Evolutionary conservation across 148 eudicot species (phyloP).

Genomic region (Chenopodium suecicum): DNA sequence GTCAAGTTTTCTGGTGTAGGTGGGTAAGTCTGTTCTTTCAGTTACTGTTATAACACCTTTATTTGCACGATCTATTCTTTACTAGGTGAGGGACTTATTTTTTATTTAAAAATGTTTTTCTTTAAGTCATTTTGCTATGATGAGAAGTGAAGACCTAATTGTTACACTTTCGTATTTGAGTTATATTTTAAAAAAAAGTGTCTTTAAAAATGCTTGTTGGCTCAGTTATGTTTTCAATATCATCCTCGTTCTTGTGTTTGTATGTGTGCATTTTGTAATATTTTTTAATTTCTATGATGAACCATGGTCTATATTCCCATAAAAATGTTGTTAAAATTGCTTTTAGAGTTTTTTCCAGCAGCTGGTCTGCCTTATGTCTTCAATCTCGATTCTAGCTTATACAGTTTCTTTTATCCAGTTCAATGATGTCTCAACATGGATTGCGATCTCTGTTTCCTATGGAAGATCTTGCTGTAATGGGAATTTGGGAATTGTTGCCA

Average conservation of each 20-base stretch:
- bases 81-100: neutral
- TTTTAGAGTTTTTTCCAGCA: neutral
- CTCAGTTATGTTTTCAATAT: neutral
- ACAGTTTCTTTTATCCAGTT: constrained; percentile 35
- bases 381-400: neutral
- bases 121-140: neutral
- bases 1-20: constrained; percentile 82
- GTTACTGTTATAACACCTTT: neutral
- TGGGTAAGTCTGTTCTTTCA: constrained; percentile 47
- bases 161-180: neutral
- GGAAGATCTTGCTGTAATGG: constrained; percentile 96
- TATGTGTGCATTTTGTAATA: neutral
- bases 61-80: neutral
- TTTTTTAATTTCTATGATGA: neutral
- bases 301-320: neutral
- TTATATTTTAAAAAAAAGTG: too few species aligned
- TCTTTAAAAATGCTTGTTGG: neutral
- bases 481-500: constrained; percentile 91
- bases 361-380: neutral
- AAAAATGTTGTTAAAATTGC: neutral
- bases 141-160: neutral
- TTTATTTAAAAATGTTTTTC: neutral
- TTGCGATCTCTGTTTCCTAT: constrained; percentile 75
- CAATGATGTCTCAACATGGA: constrained; percentile 73
- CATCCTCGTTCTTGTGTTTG: neutral